Evolutionary conservation across 805 yeast species (phyloP).

Genomic region (Ogataea nonfermentans): DNA sequence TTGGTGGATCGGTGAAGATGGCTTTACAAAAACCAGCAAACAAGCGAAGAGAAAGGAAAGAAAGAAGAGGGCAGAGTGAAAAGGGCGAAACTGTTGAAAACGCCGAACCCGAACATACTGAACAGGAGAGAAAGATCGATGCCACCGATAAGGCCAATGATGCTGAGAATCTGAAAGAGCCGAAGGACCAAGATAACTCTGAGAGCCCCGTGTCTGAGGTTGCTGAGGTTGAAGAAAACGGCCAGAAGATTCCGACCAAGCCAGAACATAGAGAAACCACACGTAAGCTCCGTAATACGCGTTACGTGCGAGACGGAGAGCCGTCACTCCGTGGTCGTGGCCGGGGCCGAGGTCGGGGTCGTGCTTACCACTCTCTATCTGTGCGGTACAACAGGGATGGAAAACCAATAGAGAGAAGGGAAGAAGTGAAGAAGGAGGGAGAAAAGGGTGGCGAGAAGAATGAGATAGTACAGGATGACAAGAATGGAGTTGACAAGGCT

Average conservation of each 20-base stretch:
- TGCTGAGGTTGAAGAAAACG: conserved; percentile 3
- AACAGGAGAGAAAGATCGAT: conserved; percentile 2
- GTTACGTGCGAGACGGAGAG: conserved; percentile 9
- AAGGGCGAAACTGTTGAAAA: background rate
- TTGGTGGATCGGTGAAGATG: background rate
- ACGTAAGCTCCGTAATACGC: background rate
- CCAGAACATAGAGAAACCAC: conserved; percentile 2
- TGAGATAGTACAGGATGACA: background rate
- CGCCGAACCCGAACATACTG: conserved; percentile 3
- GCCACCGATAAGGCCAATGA: no score
- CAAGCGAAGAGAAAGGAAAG: conserved; percentile 3
- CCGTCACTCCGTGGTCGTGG: conserved; percentile 5
- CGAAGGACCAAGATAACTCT: no score
- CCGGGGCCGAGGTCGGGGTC: conserved; percentile 1
- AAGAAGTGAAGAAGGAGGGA: background rate
- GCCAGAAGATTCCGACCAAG: no score
- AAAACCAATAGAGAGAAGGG: conserved; percentile 1
- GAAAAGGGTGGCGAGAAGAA: background rate
- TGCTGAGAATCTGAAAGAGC: no score
- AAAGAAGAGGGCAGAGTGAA: background rate
- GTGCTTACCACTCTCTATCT: background rate
- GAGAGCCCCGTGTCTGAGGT: no score
- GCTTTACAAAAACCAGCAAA: conserved; percentile 1
- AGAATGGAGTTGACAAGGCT: background rate
- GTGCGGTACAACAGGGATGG: conserved; percentile 2